Evolutionary conservation across 345 rosid species (phyloP), one percentile per base, ranked within the genome.

Genomic region (Brassica carinata): DNA sequence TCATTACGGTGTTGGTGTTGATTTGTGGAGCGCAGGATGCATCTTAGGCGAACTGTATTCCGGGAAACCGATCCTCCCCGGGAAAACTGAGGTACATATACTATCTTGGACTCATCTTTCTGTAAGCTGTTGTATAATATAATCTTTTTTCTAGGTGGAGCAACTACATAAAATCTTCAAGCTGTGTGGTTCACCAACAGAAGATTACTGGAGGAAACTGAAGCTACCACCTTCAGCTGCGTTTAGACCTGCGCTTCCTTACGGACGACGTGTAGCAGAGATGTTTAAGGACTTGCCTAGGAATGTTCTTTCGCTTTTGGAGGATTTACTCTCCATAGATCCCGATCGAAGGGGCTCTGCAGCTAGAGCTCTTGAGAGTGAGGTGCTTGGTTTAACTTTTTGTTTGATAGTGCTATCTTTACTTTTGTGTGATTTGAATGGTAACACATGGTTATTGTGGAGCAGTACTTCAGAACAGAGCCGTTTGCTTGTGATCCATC

Each of bases 21-120:
- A 96, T 87, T 78, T 96, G 64, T 96, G 99, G 99, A 96, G 99
- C 70, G 75, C 92, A 36, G 99, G 99, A 61, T 96, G 99, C 87
- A 96, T 96, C 71, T 93, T 96, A 23, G 98, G 97, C 36, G 99
- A 96, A 80, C 69, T 96, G 57, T 90, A 91, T 61, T 29, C 87
- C 8, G 94, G 98, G 63, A 89, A 89, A 81, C 99, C 99, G 45
- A 92, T 96, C 75, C 81, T 96, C 55, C 92, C 99, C 0, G 99
- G 99, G 36, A 93, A 90, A 81, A 93, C 98, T 8, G 99, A 96
- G 99, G 98, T 93, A 85, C 40, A 66, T 58, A 30, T 3, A 8
- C 8, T 11, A 45, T 61, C 36, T 27, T 69, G 1, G 8, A 27
- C 36, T 38, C 8, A 19, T 69, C 40, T 13, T 68, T 8, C 1